Evolutionary conservation across 768 basidiomycete genomes (phyloP), one percentile per base, ranked within the genome.

Genomic region (Galerina marginata): DNA sequence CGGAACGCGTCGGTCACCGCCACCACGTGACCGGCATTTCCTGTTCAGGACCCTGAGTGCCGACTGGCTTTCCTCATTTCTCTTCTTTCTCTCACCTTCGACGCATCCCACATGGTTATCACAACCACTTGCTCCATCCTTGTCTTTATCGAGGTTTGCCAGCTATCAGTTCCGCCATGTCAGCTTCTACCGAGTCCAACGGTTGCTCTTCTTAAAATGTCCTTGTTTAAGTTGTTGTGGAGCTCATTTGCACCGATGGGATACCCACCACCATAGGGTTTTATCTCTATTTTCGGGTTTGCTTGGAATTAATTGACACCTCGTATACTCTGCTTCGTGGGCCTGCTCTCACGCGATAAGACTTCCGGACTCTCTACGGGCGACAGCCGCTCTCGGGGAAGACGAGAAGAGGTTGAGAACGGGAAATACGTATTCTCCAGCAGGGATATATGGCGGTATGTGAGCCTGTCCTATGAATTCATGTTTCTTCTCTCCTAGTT

Each of bases 271-370:
- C 48, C 56, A 58, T 44, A 50, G 42, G 56, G 14, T 2, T 47
- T 4, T 49, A 39, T 29, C 39, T 50, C 39, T 58, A 40, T 56
- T 51, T 51, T 43, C 38, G 48, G 39, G 29, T 44, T n/a, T 49
- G 10, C 23, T 49, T 29, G n/a, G 9, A 42, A 10, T 54, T 3
- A 29, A 43, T 6, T 26, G 47, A 49, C 23, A n/a, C 20, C 11
- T 44, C 23, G 50, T 53, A 10, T 53, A 23, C 4, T 15, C 29
- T 36, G 33, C 44, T 45, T 51, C 16, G 38, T 46, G n/a, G 36
- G 25, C 16, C 10, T 45, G 12, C 42, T 65, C 64, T 60, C 64
- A 65, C 64, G 61, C 64, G 64, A 65, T 65, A 65, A 62, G 54
- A 16, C 42, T 50, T 57, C 9, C 14, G 29, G 52, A 33, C 56